Percentiles rank a stretch among this genome's conserved stretches.
phyloP scores from a whole-genome alignment of 495 filamentous ascomycete genomes.

The Clohesyomyces aquaticus region DNA sequence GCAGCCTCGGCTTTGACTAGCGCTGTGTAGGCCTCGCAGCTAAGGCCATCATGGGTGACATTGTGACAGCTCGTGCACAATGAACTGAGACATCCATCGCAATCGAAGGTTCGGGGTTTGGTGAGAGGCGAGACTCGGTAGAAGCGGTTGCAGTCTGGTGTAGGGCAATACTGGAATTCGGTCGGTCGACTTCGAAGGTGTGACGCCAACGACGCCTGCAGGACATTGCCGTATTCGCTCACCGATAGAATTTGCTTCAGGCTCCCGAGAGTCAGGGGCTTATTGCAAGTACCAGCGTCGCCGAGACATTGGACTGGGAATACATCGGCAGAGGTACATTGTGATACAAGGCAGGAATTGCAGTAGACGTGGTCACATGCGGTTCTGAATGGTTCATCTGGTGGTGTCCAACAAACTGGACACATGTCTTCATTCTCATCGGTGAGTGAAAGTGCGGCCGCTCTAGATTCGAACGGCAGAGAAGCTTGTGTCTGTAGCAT shows the following conservation, averaged over 20 bases:
- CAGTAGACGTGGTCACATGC: constrained; percentile 25
- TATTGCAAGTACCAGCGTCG: constrained; percentile 1
- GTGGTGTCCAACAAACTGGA: constrained; percentile 24
- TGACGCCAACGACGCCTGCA: constrained; percentile 16
- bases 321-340: constrained; percentile 18
- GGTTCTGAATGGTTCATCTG: constrained; percentile 14
- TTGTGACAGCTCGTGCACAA: constrained; percentile 33
- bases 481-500: constrained; percentile 6
- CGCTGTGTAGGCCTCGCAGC: constrained; percentile 24
- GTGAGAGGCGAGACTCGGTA: constrained; percentile 16
- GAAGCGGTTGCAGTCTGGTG: constrained; percentile 36
- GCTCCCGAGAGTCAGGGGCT: constrained; percentile 9
- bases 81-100: constrained; percentile 30
- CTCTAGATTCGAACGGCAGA: constrained; percentile 2
- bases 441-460: constrained; percentile 8
- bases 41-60: constrained; percentile 20
- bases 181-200: constrained; percentile 28
- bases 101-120: constrained; percentile 22
- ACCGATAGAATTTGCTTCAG: constrained; percentile 6
- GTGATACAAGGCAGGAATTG: constrained; percentile 19
- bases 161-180: constrained; percentile 33
- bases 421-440: constrained; percentile 20
- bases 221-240: constrained; percentile 14
- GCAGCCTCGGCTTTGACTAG: constrained; percentile 9
- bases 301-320: constrained; percentile 27